Percentiles rank a stretch among this genome's conserved stretches.
These are phyloP conservation scores for Candida pini DNA, from an alignment of 805 yeast species.

Conservation along the genomic window DNA sequence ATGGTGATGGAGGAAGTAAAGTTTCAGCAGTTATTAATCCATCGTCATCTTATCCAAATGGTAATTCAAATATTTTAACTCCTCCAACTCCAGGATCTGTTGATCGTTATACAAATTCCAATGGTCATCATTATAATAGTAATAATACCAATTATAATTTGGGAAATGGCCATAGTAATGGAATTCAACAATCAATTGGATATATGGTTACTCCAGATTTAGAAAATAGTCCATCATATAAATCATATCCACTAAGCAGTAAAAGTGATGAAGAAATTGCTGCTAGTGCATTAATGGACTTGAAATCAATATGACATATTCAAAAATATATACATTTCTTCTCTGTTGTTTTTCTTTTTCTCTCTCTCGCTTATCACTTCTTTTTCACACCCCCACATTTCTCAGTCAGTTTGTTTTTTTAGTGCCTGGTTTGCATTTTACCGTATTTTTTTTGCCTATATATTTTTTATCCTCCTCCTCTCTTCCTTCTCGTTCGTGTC, in stretches of 20 bases:
- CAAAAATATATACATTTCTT: not conserved
- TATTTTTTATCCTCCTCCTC: too few species aligned
- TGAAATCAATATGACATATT: slow-evolving; percentile 21
- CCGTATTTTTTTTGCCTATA: too few species aligned
- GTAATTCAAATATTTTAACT: slow-evolving; percentile 15
- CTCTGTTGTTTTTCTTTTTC: too few species aligned
- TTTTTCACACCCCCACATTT: too few species aligned
- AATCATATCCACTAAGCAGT: slow-evolving; percentile 4
- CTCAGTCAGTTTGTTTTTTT: too few species aligned
- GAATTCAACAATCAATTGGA: not conserved
- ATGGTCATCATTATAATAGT: slow-evolving; percentile 3
- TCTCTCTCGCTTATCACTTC: not conserved
- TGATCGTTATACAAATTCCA: slow-evolving; percentile 3
- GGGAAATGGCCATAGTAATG: not conserved
- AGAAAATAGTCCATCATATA: not conserved
- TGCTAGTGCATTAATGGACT: slow-evolving; percentile 31
- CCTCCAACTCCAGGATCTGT: slow-evolving; percentile 15
- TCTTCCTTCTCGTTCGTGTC: too few species aligned
- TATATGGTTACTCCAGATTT: too few species aligned
- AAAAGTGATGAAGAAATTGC: slow-evolving; percentile 30
- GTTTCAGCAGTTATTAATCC: slow-evolving; percentile 1
- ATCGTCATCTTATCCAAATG: slow-evolving; percentile 1
- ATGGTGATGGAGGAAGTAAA: too few species aligned
- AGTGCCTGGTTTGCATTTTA: too few species aligned
- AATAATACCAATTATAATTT: slow-evolving; percentile 9